Evolutionary conservation across 2,329 filamentous ascomycete genomes (phyloP).

Genomic region (Atkinsonella hypoxylon): DNA sequence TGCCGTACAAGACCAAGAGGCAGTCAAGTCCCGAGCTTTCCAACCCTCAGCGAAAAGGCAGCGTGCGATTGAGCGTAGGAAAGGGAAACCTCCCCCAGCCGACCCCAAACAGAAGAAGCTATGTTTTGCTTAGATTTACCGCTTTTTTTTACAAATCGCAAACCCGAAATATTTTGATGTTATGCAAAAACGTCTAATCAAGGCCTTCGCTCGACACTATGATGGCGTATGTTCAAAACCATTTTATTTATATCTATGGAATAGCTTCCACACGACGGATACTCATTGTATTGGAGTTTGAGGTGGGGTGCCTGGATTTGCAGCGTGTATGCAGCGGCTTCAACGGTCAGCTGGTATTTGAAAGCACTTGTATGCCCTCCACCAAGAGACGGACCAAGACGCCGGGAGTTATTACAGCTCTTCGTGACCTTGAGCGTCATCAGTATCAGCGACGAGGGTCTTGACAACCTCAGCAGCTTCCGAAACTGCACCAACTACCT

Average conservation of each 20-base stretch:
- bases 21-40: slow-evolving; percentile 15
- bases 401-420: slow-evolving; percentile 35
- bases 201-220: no score
- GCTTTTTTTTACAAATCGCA: no score
- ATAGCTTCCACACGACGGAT: no score
- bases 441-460: slow-evolving; percentile 40
- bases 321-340: no score
- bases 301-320: no score
- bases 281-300: no score
- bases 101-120: slow-evolving; percentile 41
- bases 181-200: no score
- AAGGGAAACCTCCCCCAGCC: slow-evolving; percentile 18
- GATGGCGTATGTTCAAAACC: no score
- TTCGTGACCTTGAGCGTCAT: slow-evolving; percentile 45
- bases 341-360: no score
- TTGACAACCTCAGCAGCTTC: slow-evolving; percentile 27
- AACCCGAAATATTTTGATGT: neutral
- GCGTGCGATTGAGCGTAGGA: slow-evolving; percentile 26
- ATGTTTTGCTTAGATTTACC: slow-evolving; percentile 30
- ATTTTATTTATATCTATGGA: no score
- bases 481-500: slow-evolving; percentile 10
- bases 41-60: slow-evolving; percentile 26
- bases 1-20: slow-evolving; percentile 48
- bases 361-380: no score
- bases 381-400: neutral